These are phyloP conservation scores for Helicostylum pulchrum DNA, from an alignment of 192 early-diverging fungal species.

Conservation along the genomic window DNA sequence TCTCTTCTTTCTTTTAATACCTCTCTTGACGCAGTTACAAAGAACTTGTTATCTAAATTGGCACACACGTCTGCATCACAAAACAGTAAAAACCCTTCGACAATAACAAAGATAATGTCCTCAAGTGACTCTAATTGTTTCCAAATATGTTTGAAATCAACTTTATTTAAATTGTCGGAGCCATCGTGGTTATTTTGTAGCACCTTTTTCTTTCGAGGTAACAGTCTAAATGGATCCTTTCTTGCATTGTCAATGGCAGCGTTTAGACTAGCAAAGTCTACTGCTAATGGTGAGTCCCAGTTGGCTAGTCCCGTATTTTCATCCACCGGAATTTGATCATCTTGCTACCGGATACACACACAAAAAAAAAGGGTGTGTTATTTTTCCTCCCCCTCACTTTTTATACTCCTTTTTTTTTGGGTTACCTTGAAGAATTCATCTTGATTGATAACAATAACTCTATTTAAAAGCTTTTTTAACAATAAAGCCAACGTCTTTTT, in stretches of 20 bases:
- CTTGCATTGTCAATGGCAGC: constrained; percentile 31
- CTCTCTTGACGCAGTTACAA: constrained; percentile 56
- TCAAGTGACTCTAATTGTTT: no score
- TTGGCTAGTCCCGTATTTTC: constrained; percentile 52
- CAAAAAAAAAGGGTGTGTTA: neutral
- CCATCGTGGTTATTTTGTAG: constrained; percentile 19
- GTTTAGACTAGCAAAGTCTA: constrained; percentile 47
- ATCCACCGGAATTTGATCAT: constrained; percentile 62
- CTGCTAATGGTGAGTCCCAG: constrained; percentile 76
- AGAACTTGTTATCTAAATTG: constrained; percentile 51
- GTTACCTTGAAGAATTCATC: constrained; percentile 67
- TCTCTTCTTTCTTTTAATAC: constrained; percentile 66
- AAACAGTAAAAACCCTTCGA: constrained; percentile 84
- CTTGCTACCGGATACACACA: constrained; percentile 33
- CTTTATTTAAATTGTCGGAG: no score
- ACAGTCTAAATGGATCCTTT: constrained; percentile 3
- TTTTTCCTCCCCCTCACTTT: no score
- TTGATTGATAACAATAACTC: constrained; percentile 61
- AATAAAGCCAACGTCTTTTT: constrained; percentile 50
- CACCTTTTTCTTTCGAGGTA: constrained; percentile 17
- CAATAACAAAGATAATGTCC: constrained; percentile 40
- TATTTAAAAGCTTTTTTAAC: constrained; percentile 57
- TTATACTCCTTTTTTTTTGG: no score
- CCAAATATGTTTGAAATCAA: no score
- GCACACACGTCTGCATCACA: constrained; percentile 43